Evolutionary conservation across 768 basidiomycete species (phyloP), one percentile per base, ranked within the genome.

Genomic region (Russula sp.): DNA sequence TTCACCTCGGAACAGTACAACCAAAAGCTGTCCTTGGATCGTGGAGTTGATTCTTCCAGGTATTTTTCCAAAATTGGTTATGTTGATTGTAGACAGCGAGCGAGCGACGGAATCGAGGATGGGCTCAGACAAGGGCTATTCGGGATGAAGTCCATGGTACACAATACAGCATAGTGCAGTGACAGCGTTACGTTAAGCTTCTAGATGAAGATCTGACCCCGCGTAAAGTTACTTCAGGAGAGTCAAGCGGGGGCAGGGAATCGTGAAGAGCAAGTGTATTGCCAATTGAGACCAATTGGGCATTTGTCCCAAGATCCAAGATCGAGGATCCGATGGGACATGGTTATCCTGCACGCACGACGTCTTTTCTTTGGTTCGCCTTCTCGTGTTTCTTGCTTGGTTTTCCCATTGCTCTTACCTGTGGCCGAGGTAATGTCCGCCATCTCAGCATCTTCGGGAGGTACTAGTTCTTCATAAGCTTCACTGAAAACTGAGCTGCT

Each of bases 191-290:
- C 25, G 49, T 57, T 29, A 45, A 25, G 7, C 7, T 29, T 51
- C 41, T 36, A 42, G 13, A 60, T 29, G 64, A 51, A 25, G 50
- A 34, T 20, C 43, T 10, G 7, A 7, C 36, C 22, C 25, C 25
- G 54, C 47, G 54, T 43, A 49, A 25, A 36, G 34, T 22, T 18
- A 46, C 29, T 41, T 69, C 55, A 81, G 50, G 36, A 10, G 22
- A 60, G 59, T 72, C 25, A 81, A 6, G 81, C 79, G 8, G 78
- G 76, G 13, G 13, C 85, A 68, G 3, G 82, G 82, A 38, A 83
- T 80, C 65, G 47, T 61, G 66, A 38, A 81, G 80, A 55, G 43
- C 63, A 67, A n/a, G 63, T 67, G 59, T 70, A 69, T 61, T 67
- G 62, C 58, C 58, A 71, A 58, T 70, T 64, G 29, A 70, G 67